Evolutionary conservation across 805 yeast genomes (phyloP), one percentile per base, ranked within the genome.

Genomic region (Teunomyces pallodes): DNA sequence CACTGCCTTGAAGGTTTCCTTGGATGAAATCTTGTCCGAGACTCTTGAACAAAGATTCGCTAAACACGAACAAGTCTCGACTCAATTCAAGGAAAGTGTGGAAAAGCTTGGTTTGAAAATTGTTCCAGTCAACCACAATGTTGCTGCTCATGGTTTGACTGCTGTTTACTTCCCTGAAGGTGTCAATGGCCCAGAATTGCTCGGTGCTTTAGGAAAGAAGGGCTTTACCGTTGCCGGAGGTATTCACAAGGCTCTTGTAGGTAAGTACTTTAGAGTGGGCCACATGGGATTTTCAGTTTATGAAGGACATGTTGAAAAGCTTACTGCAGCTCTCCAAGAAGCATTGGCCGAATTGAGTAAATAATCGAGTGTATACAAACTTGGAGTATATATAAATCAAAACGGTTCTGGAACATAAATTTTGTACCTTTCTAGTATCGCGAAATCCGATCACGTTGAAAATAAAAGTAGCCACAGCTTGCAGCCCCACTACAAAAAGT

Each of bases 221-320:
- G 91, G 90, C 14, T 81, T 87, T 60, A 81, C 85, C 20, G 79
- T 91, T 43, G 96, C 97, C 41, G 95, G 94, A 43, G 97, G 97
- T 49, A 86, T 91, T 54, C 92, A 87, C 72, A 84, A 82, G 67
- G 89, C 83, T 20, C 82, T 90, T 59, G 84, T 82, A 42, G 79
- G 86, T 50, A 84, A 86, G 66, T 91, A 91, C 73, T 88, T 92
- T 75, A 82, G 98, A 69, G 83, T 91, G 50, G 98, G 98, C 31
- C 98, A 91, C 72, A 92, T 92, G 98, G 97, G 97, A 53, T 84
- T 82, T 50, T 79, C 90, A 42, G 67, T 73, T n/a, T 68, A 69
- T 51, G 70, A 63, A 46, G 77, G 75, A 41, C 77, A 73, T 49
- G 62, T 73, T 28, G 72, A 66, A 42, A 48, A 59, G 52, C 61